Evolutionary conservation across 495 filamentous ascomycete species (phyloP).

Genomic region (Sporormia fimetaria): DNA sequence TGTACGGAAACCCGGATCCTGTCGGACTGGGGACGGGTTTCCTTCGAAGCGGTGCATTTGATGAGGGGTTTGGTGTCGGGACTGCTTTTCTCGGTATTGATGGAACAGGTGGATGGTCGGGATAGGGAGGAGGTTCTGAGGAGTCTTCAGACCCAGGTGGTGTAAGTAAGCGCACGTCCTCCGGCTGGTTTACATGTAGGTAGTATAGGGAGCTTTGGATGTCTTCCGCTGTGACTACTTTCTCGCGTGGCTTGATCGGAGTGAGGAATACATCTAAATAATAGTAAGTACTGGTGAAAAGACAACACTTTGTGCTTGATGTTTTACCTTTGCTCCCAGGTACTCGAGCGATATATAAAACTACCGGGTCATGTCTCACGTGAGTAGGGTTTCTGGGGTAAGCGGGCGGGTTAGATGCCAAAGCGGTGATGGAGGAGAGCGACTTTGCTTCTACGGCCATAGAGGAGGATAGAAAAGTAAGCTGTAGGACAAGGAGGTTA

Average conservation of each 20-base stretch:
- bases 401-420: conserved; percentile 77
- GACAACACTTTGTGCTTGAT: conserved; percentile 9
- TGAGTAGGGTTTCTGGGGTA: conserved; percentile 68
- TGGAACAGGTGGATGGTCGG: conserved; percentile 2
- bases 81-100: conserved; percentile 9
- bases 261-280: conserved; percentile 81
- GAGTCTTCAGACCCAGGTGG: not conserved
- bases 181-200: conserved; percentile 61
- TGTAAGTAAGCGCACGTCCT: conserved; percentile 37
- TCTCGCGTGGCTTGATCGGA: conserved; percentile 71
- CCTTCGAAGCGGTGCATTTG: not conserved
- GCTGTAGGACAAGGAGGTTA: not conserved
- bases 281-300: conserved; percentile 6
- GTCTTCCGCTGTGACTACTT: conserved; percentile 78
- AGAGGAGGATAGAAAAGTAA: conserved; percentile 1
- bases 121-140: not conserved
- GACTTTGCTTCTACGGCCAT: conserved; percentile 64
- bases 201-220: conserved; percentile 84
- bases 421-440: conserved; percentile 60
- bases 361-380: conserved; percentile 51
- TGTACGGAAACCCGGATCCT: not conserved
- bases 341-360: conserved; percentile 83
- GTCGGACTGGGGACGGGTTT: not conserved
- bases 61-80: not conserved
- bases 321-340: conserved; percentile 74